Evolutionary conservation across 139 green algal genomes (phyloP).

Genomic region (Dunaliella primolecta): DNA sequence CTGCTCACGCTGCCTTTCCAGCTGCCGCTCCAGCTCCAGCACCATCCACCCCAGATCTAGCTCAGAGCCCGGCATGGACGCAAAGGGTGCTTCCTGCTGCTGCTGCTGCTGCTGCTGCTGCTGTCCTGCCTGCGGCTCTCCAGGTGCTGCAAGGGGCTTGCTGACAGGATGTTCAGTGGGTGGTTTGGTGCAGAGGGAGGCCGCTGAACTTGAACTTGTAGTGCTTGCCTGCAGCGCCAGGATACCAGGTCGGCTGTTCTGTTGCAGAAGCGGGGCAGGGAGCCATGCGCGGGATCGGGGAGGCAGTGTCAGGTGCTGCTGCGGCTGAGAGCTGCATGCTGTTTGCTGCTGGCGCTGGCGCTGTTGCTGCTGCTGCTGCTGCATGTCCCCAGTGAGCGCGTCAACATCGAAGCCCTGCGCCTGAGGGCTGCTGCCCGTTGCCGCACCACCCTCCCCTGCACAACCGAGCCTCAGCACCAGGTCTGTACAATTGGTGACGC

Average conservation of each 20-base stretch:
- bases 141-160: no score
- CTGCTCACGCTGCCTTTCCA: background rate
- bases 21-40: conserved; percentile 30
- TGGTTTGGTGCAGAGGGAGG: no score
- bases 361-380: background rate
- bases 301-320: background rate
- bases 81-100: background rate
- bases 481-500: background rate
- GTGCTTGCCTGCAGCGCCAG: background rate
- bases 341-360: background rate
- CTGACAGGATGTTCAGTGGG: no score
- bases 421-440: background rate
- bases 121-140: no score
- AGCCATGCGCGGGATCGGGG: background rate
- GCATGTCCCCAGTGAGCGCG: background rate
- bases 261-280: background rate
- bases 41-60: conserved; percentile 8
- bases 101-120: background rate
- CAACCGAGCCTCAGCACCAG: background rate
- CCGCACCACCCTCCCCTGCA: background rate
- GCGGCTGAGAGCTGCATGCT: background rate
- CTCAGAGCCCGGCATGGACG: background rate
- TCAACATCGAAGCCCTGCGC: background rate
- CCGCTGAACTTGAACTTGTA: no score
- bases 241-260: background rate